A percentile compares a stretch with the other conserved stretches of the same genome.
Conservation (phyloP, 441 rosid genomes). For the Daphne laureola region DNA sequence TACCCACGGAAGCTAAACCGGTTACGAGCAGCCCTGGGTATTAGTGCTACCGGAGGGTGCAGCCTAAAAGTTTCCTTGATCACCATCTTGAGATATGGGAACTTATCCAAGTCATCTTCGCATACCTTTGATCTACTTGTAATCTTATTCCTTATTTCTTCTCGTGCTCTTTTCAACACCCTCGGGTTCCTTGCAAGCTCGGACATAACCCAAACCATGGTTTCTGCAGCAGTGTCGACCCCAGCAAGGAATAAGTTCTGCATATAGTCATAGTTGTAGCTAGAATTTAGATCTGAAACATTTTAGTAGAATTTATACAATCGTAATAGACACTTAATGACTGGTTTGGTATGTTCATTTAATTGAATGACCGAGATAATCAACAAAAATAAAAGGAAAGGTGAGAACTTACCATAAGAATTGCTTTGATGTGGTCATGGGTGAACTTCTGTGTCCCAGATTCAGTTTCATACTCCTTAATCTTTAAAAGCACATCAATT, state of each 20-base stretch:
- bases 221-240: not conserved
- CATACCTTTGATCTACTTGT: not conserved
- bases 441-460: not conserved
- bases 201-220: not conserved
- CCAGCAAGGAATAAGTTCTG: no score
- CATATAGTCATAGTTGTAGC: not conserved
- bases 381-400: no score
- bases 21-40: no score
- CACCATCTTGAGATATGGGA: constrained; percentile 2
- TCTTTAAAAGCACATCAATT: not conserved
- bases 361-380: not conserved
- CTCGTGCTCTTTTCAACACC: not conserved
- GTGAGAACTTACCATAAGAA: not conserved
- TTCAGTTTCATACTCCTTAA: not conserved
- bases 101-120: not conserved
- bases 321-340: not conserved
- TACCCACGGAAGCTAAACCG: not conserved
- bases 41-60: not conserved
- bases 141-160: not conserved
- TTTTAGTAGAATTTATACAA: not conserved
- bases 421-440: constrained; percentile 2
- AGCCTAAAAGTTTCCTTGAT: constrained; percentile 2
- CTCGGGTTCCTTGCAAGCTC: not conserved
- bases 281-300: not conserved
- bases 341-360: not conserved